Evolutionary conservation across 2,329 filamentous ascomycete genomes (phyloP).

Genomic region (Colletotrichum caudatum): DNA sequence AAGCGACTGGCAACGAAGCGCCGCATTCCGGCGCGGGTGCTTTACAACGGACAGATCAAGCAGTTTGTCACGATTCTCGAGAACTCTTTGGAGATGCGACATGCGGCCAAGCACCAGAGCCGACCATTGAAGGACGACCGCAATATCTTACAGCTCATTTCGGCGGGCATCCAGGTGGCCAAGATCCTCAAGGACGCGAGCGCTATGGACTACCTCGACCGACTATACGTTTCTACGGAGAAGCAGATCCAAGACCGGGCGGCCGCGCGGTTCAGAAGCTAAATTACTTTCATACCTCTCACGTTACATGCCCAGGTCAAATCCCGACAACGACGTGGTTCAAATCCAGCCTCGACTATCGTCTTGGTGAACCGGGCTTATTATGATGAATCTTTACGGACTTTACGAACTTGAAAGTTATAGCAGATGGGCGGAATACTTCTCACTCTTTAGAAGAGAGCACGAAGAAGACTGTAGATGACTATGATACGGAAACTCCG

Average conservation of each 20-base stretch:
- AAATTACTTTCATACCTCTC: constrained; percentile 33
- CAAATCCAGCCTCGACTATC: constrained; percentile 10
- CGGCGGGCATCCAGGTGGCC: constrained; percentile 86
- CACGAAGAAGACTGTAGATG: constrained; percentile 32
- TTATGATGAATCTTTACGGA: constrained; percentile 34
- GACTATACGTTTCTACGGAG: constrained; percentile 85
- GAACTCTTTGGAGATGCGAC: constrained; percentile 89
- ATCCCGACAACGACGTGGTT: constrained; percentile 14
- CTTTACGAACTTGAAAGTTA: constrained; percentile 38
- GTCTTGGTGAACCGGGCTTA: constrained; percentile 6
- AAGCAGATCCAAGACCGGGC: constrained; percentile 78
- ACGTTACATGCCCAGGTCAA: constrained; percentile 10
- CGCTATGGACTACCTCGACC: constrained; percentile 86
- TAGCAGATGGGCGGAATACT: constrained; percentile 27
- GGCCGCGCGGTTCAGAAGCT: constrained; percentile 56
- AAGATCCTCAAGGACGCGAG: constrained; percentile 87
- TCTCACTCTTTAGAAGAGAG: constrained; percentile 37
- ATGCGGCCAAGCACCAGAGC: constrained; percentile 85
- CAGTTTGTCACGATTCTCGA: constrained; percentile 90
- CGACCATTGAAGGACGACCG: constrained; percentile 88
- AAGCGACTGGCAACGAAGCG: constrained; percentile 89
- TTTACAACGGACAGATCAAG: constrained; percentile 93
- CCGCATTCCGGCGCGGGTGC: constrained; percentile 83
- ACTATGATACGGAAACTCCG: constrained; percentile 32
- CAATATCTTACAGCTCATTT: constrained; percentile 89